Percentiles rank a stretch among this genome's conserved stretches.
phyloP scores from a whole-genome alignment of 164 flowering plant genomes.

The Aristolochia contorta region DNA sequence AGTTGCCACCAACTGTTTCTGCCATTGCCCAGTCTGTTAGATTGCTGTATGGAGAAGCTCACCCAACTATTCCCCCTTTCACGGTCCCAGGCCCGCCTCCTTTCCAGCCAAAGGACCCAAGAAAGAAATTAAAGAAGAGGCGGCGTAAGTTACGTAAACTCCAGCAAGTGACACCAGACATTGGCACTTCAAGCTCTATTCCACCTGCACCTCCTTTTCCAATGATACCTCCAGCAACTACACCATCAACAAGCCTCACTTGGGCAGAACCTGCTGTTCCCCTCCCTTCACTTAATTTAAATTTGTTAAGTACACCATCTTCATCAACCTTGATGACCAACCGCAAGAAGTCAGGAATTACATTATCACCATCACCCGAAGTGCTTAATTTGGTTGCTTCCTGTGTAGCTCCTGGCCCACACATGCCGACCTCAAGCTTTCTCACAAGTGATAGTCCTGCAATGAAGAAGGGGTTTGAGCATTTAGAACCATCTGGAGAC shows the following conservation, averaged over 20 bases:
- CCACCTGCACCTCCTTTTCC: slow-evolving; percentile 23
- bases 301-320: slow-evolving; percentile 21
- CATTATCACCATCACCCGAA: slow-evolving; percentile 57
- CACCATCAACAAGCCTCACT: slow-evolving; percentile 20
- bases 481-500: slow-evolving; percentile 13
- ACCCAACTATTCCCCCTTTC: slow-evolving; percentile 74
- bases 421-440: slow-evolving; percentile 20
- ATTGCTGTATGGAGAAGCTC: slow-evolving; percentile 67
- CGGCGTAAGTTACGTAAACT: slow-evolving; percentile 26
- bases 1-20: slow-evolving; percentile 72
- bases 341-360: slow-evolving; percentile 22
- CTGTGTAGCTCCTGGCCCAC: slow-evolving; percentile 46
- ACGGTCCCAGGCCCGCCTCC: slow-evolving; percentile 74
- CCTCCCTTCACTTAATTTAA: slow-evolving; percentile 24
- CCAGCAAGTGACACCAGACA: slow-evolving; percentile 14
- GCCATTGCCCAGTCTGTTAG: slow-evolving; percentile 90
- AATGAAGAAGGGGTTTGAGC: slow-evolving; percentile 7
- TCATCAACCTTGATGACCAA: slow-evolving; percentile 18
- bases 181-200: slow-evolving; percentile 24
- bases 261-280: slow-evolving; percentile 30
- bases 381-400: slow-evolving; percentile 58
- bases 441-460: slow-evolving; percentile 20
- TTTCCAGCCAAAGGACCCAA: slow-evolving; percentile 71
- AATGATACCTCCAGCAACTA: slow-evolving; percentile 12
- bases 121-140: slow-evolving; percentile 42